These are phyloP conservation scores for Pilaira anomala DNA, from an alignment of 192 early-diverging fungal genomes.

Conservation along the genomic window DNA sequence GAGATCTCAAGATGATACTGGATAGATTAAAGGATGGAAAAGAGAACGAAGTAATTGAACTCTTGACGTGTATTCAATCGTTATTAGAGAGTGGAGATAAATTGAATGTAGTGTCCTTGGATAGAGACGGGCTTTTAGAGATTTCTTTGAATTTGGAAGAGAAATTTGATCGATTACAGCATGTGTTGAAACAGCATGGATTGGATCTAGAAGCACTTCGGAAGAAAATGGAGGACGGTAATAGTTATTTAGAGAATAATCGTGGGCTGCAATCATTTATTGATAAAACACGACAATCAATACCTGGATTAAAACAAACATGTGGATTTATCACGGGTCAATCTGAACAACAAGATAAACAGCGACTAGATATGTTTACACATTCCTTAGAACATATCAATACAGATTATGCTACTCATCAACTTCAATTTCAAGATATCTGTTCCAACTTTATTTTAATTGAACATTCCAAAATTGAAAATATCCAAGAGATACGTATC, in stretches of 20 bases:
- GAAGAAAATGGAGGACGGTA: constrained; percentile 18
- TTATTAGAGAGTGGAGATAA: constrained; percentile 13
- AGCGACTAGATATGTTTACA: constrained; percentile 9
- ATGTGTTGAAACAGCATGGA: background rate
- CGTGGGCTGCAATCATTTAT: background rate
- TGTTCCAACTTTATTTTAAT: background rate
- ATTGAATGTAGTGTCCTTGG: background rate
- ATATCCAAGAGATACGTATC: background rate
- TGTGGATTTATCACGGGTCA: constrained; percentile 31
- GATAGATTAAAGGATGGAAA: constrained; percentile 2
- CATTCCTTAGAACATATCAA: background rate
- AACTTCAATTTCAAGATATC: constrained; percentile 1
- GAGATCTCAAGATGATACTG: background rate
- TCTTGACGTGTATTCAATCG: constrained; percentile 14
- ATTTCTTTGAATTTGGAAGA: background rate
- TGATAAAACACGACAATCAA: constrained; percentile 2
- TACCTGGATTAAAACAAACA: constrained; percentile 25
- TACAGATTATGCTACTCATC: background rate
- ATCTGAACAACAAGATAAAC: constrained; percentile 24
- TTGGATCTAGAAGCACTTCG: background rate
- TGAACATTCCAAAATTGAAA: constrained; percentile 9
- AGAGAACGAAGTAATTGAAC: constrained; percentile 1
- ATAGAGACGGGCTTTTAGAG: constrained; percentile 7
- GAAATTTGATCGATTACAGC: constrained; percentile 16
- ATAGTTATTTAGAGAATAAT: background rate